phyloP scores from a whole-genome alignment of 2,329 filamentous ascomycete genomes.

The Arachnomyces sp. region DNA sequence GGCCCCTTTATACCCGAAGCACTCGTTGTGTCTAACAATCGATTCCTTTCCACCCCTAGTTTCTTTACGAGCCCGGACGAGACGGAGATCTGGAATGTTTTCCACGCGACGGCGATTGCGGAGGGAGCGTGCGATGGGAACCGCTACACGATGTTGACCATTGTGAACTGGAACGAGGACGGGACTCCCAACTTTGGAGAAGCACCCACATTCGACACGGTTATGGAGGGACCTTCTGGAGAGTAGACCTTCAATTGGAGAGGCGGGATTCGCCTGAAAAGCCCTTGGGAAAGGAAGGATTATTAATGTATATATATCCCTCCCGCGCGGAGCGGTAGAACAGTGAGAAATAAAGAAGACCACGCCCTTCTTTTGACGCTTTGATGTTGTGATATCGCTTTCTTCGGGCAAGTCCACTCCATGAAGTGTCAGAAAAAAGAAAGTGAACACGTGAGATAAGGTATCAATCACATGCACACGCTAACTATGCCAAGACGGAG shows the following conservation, averaged over 20 bases:
- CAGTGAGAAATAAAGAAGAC: no score
- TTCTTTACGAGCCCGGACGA: slow-evolving; percentile 52
- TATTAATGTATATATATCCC: no score
- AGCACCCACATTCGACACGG: slow-evolving; percentile 1
- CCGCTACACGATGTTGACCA: slow-evolving; percentile 47
- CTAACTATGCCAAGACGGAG: no score
- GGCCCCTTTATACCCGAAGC: not conserved
- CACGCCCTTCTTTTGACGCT: no score
- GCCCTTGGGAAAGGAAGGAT: no score
- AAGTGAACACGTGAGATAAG: no score
- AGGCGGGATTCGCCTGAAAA: no score
- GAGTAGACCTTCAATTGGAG: not conserved
- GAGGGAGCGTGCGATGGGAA: slow-evolving; percentile 46
- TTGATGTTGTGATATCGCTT: no score
- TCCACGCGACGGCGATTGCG: slow-evolving; percentile 45
- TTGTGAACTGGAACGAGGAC: slow-evolving; percentile 43
- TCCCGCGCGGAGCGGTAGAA: no score
- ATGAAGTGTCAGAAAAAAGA: no score
- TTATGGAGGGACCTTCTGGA: not conserved
- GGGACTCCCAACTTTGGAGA: slow-evolving; percentile 46
- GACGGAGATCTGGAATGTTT: slow-evolving; percentile 48
- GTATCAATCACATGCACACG: no score
- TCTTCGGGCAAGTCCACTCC: no score
- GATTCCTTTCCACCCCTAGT: slow-evolving; percentile 50
- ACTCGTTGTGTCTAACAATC: slow-evolving; percentile 12